Conservation (phyloP, 1,284 basidiomycete species). For the Agroathelia rolfsii region DNA sequence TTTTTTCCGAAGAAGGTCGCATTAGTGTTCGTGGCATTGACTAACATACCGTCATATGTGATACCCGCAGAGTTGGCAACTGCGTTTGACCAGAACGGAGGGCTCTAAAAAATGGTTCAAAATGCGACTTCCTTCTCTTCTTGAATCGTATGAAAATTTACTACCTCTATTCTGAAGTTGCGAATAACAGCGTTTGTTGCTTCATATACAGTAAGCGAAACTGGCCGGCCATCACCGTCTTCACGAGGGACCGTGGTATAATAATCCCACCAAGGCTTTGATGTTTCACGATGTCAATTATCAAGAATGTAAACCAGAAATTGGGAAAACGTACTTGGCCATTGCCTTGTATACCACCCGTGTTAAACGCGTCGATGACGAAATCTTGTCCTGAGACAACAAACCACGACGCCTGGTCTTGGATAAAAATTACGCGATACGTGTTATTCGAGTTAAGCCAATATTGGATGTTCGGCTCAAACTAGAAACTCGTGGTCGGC, state of each 20-base stretch:
- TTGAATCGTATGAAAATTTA: no score
- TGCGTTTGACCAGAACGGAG: constrained; percentile 59
- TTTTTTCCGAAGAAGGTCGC: constrained; percentile 39
- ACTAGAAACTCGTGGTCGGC: no score
- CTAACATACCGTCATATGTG: constrained; percentile 48
- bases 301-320: neutral
- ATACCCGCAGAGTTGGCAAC: constrained; percentile 43
- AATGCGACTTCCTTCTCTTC: no score
- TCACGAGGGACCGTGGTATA: constrained; percentile 31
- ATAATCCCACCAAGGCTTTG: constrained; percentile 40
- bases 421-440: constrained; percentile 54
- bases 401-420: constrained; percentile 60
- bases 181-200: constrained; percentile 35
- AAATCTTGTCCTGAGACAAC: constrained; percentile 53
- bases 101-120: no score
- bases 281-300: constrained; percentile 11
- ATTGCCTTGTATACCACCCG: constrained; percentile 57
- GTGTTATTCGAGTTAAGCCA: constrained; percentile 51
- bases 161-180: constrained; percentile 46
- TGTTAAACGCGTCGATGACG: constrained; percentile 46
- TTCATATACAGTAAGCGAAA: constrained; percentile 46
- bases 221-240: constrained; percentile 54
- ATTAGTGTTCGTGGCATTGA: constrained; percentile 54
- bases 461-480: constrained; percentile 45
- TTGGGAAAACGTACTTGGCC: constrained; percentile 40